Evolutionary conservation across 179 eudicot genomes (phyloP).

Genomic region (Heliamphora pulchella): DNA sequence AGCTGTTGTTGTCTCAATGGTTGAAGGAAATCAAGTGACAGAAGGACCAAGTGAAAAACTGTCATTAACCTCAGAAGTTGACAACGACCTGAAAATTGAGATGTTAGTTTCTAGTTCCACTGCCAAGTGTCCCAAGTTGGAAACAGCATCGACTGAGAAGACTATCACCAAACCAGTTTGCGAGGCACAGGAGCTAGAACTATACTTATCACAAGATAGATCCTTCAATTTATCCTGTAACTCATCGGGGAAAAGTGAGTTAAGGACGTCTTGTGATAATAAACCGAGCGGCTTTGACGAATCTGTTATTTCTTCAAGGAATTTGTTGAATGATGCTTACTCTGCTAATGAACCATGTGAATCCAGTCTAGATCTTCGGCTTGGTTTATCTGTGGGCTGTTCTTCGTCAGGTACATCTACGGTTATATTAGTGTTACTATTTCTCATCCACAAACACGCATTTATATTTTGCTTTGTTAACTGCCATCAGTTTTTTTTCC

Average conservation of each 20-base stretch:
- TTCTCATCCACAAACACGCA: background rate
- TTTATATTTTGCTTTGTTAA: constrained; percentile 1
- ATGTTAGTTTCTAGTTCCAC: constrained; percentile 20
- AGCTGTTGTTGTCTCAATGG: constrained; percentile 75
- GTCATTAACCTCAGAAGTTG: constrained; percentile 19
- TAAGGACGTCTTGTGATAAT: constrained; percentile 22
- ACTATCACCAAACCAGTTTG: constrained; percentile 20
- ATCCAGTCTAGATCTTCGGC: constrained; percentile 27
- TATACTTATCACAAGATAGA: constrained; percentile 19
- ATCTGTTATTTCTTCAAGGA: constrained; percentile 20
- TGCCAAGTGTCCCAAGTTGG: constrained; percentile 22
- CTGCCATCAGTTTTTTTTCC: constrained; percentile 15
- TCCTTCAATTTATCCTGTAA: constrained; percentile 12
- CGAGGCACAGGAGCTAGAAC: constrained; percentile 21
- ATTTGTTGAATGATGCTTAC: constrained; percentile 17
- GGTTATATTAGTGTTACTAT: constrained; percentile 9
- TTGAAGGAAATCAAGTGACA: constrained; percentile 34
- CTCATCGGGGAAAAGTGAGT: constrained; percentile 13
- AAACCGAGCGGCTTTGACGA: constrained; percentile 15
- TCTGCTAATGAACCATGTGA: constrained; percentile 26
- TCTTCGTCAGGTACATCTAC: constrained; percentile 30
- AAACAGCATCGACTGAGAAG: constrained; percentile 22
- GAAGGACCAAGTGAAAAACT: constrained; percentile 27
- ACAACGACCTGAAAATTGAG: constrained; percentile 22
- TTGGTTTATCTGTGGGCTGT: constrained; percentile 32